Percentiles rank a stretch among this genome's conserved stretches.
phyloP scores from a whole-genome alignment of 352 stramenopile species.

The Phytophthora niederhauseri region DNA sequence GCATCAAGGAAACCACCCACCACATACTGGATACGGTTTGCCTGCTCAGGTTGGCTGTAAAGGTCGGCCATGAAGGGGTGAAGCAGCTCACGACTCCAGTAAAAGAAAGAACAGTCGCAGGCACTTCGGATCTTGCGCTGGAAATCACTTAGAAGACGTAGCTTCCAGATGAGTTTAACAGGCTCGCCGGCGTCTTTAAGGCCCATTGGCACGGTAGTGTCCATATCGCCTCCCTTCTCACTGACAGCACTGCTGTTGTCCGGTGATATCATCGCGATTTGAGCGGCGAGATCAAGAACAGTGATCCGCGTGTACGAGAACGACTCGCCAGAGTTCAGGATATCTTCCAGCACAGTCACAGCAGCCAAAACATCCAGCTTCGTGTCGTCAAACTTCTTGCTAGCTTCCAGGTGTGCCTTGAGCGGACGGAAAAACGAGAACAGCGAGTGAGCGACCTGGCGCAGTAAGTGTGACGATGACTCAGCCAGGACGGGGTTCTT shows the following conservation, averaged over 20 bases:
- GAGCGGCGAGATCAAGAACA: slow-evolving; percentile 77
- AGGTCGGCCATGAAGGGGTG: slow-evolving; percentile 86
- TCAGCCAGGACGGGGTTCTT: slow-evolving; percentile 87
- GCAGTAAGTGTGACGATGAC: slow-evolving; percentile 71
- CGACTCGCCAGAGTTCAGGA: slow-evolving; percentile 78
- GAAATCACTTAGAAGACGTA: slow-evolving; percentile 89
- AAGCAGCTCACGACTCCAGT: slow-evolving; percentile 92
- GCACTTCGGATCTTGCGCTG: slow-evolving; percentile 84
- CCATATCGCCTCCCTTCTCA: slow-evolving; percentile 52
- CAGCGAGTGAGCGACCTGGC: slow-evolving; percentile 80
- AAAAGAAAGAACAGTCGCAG: slow-evolving; percentile 94
- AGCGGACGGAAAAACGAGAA: slow-evolving; percentile 84
- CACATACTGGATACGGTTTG: slow-evolving; percentile 86
- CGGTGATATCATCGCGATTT: slow-evolving; percentile 80
- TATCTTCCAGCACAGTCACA: slow-evolving; percentile 87
- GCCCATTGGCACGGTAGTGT: slow-evolving; percentile 41
- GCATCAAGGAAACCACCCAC: slow-evolving; percentile 81
- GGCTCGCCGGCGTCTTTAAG: slow-evolving; percentile 75
- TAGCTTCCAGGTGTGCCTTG: slow-evolving; percentile 84
- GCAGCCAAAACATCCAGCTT: slow-evolving; percentile 86
- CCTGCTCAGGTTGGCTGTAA: slow-evolving; percentile 81
- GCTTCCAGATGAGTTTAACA: slow-evolving; percentile 85
- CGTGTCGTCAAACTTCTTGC: slow-evolving; percentile 88
- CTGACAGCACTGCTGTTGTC: slow-evolving; percentile 43
- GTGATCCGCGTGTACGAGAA: slow-evolving; percentile 88